These are phyloP conservation scores for Lachancea thermotolerans DNA, from an alignment of 805 yeast species.

Conservation along the genomic window DNA sequence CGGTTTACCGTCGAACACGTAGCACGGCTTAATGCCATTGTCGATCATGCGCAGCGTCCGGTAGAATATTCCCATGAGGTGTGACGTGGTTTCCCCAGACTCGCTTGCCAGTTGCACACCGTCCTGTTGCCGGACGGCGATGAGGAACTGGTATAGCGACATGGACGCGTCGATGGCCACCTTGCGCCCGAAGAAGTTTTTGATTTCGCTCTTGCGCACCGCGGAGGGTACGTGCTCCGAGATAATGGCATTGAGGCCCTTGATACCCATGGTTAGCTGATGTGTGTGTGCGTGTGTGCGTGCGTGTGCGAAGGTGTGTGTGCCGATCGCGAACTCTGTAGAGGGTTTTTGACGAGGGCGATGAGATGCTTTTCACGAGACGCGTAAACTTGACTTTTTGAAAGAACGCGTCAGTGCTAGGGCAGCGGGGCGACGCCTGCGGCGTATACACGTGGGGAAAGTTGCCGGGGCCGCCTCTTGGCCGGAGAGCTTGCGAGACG, in stretches of 20 bases:
- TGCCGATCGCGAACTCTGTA: neutral
- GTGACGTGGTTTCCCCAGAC: conserved; percentile 88
- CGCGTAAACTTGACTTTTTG: neutral
- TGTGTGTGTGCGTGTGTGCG: neutral
- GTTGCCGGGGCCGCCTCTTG: no score
- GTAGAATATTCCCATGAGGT: conserved; percentile 93
- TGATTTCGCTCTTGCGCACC: conserved; percentile 69
- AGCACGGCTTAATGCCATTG: conserved; percentile 92
- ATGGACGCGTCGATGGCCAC: conserved; percentile 96
- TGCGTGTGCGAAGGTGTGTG: neutral
- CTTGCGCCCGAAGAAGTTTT: conserved; percentile 83
- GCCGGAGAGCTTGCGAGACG: no score
- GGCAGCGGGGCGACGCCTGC: neutral
- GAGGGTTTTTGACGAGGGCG: neutral
- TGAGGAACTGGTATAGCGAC: conserved; percentile 92
- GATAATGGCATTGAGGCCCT: conserved; percentile 80
- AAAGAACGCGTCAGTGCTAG: neutral
- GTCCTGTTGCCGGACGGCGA: conserved; percentile 94
- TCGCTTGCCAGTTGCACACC: conserved; percentile 90
- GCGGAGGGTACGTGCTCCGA: conserved; percentile 88
- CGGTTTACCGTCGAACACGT: conserved; percentile 97
- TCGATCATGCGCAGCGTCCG: conserved; percentile 85
- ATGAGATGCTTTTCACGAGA: neutral
- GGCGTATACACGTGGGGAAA: neutral
- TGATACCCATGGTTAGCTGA: conserved; percentile 41